These are phyloP conservation scores for Sclerotinia nivalis DNA, from an alignment of 2,329 filamentous ascomycete species.

Conservation along the genomic window DNA sequence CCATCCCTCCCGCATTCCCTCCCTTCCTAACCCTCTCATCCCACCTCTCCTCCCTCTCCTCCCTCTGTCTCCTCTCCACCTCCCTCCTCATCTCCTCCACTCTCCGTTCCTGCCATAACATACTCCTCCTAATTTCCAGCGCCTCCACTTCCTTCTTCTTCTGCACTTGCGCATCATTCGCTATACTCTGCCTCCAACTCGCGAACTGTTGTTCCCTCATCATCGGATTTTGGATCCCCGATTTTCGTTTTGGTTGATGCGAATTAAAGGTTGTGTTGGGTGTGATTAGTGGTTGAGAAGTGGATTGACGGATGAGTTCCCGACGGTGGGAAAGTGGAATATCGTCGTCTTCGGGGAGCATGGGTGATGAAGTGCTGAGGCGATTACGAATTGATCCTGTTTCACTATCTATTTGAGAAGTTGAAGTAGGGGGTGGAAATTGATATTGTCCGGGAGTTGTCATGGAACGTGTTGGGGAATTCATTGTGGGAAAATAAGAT, in stretches of 20 bases:
- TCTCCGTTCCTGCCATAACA: conserved; percentile 57
- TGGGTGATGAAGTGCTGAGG: conserved; percentile 28
- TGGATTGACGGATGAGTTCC: conserved; percentile 54
- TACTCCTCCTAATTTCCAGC: conserved; percentile 56
- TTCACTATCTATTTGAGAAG: conserved; percentile 42
- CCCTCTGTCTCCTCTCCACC: conserved; percentile 57
- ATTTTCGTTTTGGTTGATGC: conserved; percentile 55
- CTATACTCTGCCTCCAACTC: conserved; percentile 66
- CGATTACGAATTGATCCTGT: conserved; percentile 44
- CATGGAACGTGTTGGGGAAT: conserved; percentile 14
- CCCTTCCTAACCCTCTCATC: conserved; percentile 76
- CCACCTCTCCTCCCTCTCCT: conserved; percentile 62
- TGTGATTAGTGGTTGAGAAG: conserved; percentile 30
- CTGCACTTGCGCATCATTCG: conserved; percentile 57
- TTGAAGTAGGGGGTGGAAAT: neutral
- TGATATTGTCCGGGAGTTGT: conserved; percentile 33
- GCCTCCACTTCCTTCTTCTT: conserved; percentile 35
- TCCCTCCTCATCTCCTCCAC: conserved; percentile 59
- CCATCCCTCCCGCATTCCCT: conserved; percentile 60
- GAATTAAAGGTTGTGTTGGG: conserved; percentile 49
- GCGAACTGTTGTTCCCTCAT: conserved; percentile 62
- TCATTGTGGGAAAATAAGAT: conserved; percentile 26
- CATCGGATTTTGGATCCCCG: conserved; percentile 46
- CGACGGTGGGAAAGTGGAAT: conserved; percentile 70
- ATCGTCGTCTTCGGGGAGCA: conserved; percentile 57